Conservation (phyloP, 106 monocot species). For the Iris macrosiphon region DNA sequence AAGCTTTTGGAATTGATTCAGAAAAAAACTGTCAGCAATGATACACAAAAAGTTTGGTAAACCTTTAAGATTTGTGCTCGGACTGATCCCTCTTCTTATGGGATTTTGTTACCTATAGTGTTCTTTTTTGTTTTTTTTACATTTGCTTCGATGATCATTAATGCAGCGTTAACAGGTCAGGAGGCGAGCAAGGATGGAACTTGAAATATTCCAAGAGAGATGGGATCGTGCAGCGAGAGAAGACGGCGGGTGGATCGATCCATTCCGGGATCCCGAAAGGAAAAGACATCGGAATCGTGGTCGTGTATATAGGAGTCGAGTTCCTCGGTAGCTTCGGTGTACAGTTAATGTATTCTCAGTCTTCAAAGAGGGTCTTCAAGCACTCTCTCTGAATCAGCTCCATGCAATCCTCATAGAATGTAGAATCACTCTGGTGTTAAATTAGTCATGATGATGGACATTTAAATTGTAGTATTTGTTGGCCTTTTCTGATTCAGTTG, state of each 20-base stretch:
- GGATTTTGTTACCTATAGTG: not conserved
- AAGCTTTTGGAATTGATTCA: not conserved
- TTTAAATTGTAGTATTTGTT: no score
- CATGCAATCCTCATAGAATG: no score
- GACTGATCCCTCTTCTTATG: no score
- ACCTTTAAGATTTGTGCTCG: not conserved
- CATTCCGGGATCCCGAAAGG: slow-evolving; percentile 12
- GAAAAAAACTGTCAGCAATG: not conserved
- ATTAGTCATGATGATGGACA: no score
- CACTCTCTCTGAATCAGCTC: no score
- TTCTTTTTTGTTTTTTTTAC: not conserved
- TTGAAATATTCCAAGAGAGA: slow-evolving; percentile 42
- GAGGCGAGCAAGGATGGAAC: slow-evolving; percentile 46
- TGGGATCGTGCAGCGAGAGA: slow-evolving; percentile 51
- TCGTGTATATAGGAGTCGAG: no score
- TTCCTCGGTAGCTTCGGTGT: no score
- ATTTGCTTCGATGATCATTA: not conserved
- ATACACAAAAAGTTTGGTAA: not conserved
- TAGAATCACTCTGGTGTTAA: no score
- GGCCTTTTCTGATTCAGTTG: no score
- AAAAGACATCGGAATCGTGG: no score
- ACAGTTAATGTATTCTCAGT: no score
- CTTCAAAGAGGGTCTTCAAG: no score
- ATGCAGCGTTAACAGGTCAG: slow-evolving; percentile 27
- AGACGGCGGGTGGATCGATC: slow-evolving; percentile 59